A percentile compares a stretch with the other conserved stretches of the same genome.
phyloP scores from a whole-genome alignment of 306 rosid species.

The Elaeagnus macrophylla region DNA sequence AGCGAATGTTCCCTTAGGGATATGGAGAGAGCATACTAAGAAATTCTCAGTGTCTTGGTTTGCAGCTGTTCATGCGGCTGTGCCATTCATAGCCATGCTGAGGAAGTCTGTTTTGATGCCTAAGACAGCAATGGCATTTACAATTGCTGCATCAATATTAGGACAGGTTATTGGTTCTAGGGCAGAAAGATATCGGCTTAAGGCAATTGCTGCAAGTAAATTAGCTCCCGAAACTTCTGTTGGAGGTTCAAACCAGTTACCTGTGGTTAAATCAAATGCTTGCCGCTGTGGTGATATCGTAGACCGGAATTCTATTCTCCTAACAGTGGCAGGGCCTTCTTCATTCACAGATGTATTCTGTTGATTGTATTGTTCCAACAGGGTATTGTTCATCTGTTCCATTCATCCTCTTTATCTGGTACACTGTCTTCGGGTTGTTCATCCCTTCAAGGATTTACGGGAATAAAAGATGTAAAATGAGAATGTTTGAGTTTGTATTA shows the following conservation, averaged over 20 bases:
- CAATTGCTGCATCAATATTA: conserved; percentile 82
- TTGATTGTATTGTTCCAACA: conserved; percentile 20
- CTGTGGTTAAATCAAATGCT: conserved; percentile 24
- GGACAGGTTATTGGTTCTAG: conserved; percentile 96
- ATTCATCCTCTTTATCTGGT: conserved; percentile 4
- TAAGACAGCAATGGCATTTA: conserved; percentile 93
- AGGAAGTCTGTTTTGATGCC: conserved; percentile 92
- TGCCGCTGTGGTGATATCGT: conserved; percentile 50
- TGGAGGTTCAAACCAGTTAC: conserved; percentile 25
- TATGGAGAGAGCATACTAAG: conserved; percentile 95
- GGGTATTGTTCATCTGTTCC: conserved; percentile 8
- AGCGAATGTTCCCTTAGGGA: conserved; percentile 83
- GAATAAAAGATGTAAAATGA: too few species aligned
- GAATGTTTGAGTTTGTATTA: too few species aligned
- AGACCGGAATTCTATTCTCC: conserved; percentile 55
- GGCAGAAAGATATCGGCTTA: conserved; percentile 74
- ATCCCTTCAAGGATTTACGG: too few species aligned
- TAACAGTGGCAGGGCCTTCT: conserved; percentile 44
- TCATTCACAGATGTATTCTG: conserved; percentile 49
- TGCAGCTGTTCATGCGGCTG: conserved; percentile 93
- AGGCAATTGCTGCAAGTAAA: conserved; percentile 40
- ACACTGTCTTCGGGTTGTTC: conserved; percentile 1
- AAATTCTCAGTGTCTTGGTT: conserved; percentile 96
- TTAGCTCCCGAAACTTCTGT: conserved; percentile 28
- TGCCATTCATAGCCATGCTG: conserved; percentile 88